Percentiles rank a stretch among this genome's conserved stretches.
phyloP scores from a whole-genome alignment of 2,329 filamentous ascomycete genomes.

The Chalaropsis ovoidea region DNA sequence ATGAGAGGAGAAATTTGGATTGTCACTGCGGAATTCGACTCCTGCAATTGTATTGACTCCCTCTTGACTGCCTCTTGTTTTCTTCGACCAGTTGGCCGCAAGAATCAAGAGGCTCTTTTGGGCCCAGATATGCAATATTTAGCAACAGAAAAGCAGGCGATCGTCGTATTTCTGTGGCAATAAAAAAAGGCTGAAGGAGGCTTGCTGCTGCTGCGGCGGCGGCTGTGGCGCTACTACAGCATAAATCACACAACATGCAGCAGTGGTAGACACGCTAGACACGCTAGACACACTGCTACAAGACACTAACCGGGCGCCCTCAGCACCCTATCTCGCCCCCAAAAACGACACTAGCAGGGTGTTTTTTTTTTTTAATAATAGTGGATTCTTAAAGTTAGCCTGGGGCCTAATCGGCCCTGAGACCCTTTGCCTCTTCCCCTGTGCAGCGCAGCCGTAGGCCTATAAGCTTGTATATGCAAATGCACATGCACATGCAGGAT shows the following conservation, averaged over 20 bases:
- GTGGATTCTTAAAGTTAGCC: neutral
- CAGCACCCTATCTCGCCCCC: neutral
- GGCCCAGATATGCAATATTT: too few relatives aligned
- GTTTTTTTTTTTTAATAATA: neutral
- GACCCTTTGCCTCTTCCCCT: neutral
- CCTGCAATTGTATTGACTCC: too few relatives aligned
- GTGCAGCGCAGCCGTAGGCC: neutral
- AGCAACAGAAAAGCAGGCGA: too few relatives aligned
- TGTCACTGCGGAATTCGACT: too few relatives aligned
- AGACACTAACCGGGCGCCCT: neutral
- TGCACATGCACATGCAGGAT: too few relatives aligned
- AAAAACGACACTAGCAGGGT: neutral
- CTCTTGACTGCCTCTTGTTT: too few relatives aligned
- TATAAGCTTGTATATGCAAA: too few relatives aligned
- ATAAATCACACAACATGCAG: neutral
- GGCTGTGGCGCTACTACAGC: too few relatives aligned
- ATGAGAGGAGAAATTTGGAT: neutral
- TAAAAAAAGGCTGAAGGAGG: neutral
- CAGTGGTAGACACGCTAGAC: too few relatives aligned
- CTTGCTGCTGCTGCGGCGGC: too few relatives aligned
- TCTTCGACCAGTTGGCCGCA: too few relatives aligned
- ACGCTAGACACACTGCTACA: neutral
- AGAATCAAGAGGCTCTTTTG: too few relatives aligned
- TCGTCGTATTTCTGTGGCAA: neutral
- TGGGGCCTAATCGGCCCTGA: slow-evolving; percentile 1